Evolutionary conservation across 2,329 filamentous ascomycete species (phyloP), one percentile per base, ranked within the genome.

Genomic region (Apiospora malaysiana): DNA sequence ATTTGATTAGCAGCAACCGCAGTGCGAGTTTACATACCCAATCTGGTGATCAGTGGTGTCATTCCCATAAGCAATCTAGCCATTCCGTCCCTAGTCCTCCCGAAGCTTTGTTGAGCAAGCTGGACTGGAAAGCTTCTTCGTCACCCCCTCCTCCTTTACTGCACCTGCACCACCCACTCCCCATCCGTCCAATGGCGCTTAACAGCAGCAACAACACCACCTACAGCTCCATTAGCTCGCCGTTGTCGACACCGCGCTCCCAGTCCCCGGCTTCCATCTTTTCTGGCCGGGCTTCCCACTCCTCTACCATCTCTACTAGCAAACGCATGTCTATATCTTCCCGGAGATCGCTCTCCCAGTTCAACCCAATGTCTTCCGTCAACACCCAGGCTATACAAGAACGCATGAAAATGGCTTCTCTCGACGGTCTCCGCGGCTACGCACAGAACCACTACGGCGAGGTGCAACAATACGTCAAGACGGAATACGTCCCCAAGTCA

Each of bases 351-450:
- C 83, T 87, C 74, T 85, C 86, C 69, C 80, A 84, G 73, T 82
- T 86, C 73, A 88, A 89, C 77, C 87, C 87, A 74, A 84, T 89
- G 83, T 86, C 86, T 74, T 82, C 85, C 69, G 82, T 90, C 78
- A 87, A 91, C 79, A 82, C 90, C 71, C 74, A 82, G 59, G 85
- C 86, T 74, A 87, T 91, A 73, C 86, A 90, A 82, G 83, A 89
- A 76, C 82, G 85, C 74, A 89, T 91, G 86, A 89, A 87, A 77
- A 86, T 88, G 83, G 84, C 89, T 70, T 82, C 86, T 70, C 85
- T 91, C 68, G 89, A 91, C 77, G 86, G 88, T 73, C 84, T 90
- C 74, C 85, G 87, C 75, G 89, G 89, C 72, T 91, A 91, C 79
- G 81, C 84, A 75, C 86, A 89, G 78, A 84, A 87, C 77, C 83